A percentile compares a stretch with the other conserved stretches of the same genome.
phyloP scores from a whole-genome alignment of 1,284 basidiomycete genomes.

The Moesziomyces parantarcticus region DNA sequence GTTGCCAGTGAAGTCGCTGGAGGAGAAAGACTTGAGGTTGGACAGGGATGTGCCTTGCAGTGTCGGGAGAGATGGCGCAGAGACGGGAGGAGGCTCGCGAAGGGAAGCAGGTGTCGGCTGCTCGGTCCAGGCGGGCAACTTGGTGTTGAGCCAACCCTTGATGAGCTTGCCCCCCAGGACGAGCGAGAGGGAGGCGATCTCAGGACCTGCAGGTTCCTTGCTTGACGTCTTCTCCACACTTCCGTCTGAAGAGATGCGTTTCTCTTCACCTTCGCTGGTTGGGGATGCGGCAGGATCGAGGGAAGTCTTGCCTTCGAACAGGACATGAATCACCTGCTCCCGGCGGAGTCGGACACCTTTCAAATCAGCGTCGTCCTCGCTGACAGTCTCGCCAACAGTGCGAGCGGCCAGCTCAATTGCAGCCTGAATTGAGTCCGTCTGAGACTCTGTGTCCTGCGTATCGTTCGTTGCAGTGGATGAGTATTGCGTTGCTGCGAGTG shows the following conservation, averaged over 20 bases:
- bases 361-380: slow-evolving; percentile 38
- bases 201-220: not conserved
- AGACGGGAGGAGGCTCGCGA: slow-evolving; percentile 28
- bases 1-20: slow-evolving; percentile 22
- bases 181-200: slow-evolving; percentile 41
- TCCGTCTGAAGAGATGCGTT: not conserved
- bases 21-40: slow-evolving; percentile 44
- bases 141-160: slow-evolving; percentile 46
- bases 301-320: slow-evolving; percentile 41
- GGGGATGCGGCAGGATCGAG: not conserved
- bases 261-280: not conserved
- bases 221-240: not conserved
- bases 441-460: not conserved
- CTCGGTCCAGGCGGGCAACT: slow-evolving; percentile 38
- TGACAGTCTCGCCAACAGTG: slow-evolving; percentile 21
- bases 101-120: slow-evolving; percentile 20
- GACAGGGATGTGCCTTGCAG: slow-evolving; percentile 27
- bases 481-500: slow-evolving; percentile 13
- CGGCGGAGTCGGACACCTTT: slow-evolving; percentile 53
- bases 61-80: slow-evolving; percentile 8
- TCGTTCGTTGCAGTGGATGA: no score
- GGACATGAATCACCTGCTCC: slow-evolving; percentile 54
- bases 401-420: slow-evolving; percentile 18
- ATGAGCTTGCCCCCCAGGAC: slow-evolving; percentile 43
- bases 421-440: slow-evolving; percentile 18